These are phyloP conservation scores for Trichoderma atroviride DNA, from an alignment of 2,329 filamentous ascomycete genomes.

Conservation along the genomic window DNA sequence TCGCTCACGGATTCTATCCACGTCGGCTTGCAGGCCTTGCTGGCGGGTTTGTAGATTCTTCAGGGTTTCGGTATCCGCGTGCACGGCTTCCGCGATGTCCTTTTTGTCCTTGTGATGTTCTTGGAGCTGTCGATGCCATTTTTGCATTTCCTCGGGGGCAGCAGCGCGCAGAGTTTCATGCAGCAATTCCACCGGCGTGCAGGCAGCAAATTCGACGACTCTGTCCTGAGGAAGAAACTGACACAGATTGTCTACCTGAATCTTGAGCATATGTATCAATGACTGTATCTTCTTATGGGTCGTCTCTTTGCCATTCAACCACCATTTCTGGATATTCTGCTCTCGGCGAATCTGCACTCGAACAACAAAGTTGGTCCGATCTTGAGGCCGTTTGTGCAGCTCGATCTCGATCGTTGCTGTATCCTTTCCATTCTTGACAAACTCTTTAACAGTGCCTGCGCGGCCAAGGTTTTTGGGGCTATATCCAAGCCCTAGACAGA, in stretches of 20 bases:
- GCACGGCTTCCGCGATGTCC: conserved; percentile 58
- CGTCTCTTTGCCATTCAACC: conserved; percentile 67
- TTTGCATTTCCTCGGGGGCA: conserved; percentile 76
- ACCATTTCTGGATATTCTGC: conserved; percentile 80
- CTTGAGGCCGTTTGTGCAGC: conserved; percentile 66
- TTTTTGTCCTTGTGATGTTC: conserved; percentile 69
- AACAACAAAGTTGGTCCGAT: conserved; percentile 70
- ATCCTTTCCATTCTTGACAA: conserved; percentile 84
- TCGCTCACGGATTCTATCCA: conserved; percentile 79
- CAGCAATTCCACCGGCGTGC: conserved; percentile 79
- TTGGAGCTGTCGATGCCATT: conserved; percentile 77
- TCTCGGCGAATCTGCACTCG: conserved; percentile 77
- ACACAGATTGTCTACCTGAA: conserved; percentile 96
- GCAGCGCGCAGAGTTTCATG: conserved; percentile 86
- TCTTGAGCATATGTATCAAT: conserved; percentile 72
- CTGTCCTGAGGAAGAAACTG: conserved; percentile 96
- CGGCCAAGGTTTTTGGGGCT: conserved; percentile 80
- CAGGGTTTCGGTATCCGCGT: conserved; percentile 64
- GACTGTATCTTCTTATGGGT: conserved; percentile 66
- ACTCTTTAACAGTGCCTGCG: conserved; percentile 82
- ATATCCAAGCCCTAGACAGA: conserved; percentile 90
- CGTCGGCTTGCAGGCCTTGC: conserved; percentile 73
- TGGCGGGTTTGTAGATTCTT: conserved; percentile 73
- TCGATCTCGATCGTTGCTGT: conserved; percentile 89
- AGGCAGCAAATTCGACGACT: conserved; percentile 87